Percentiles rank a stretch among this genome's conserved stretches.
These are phyloP conservation scores for Barnettozyma vustinii DNA, from an alignment of 805 yeast species.

Conservation along the genomic window DNA sequence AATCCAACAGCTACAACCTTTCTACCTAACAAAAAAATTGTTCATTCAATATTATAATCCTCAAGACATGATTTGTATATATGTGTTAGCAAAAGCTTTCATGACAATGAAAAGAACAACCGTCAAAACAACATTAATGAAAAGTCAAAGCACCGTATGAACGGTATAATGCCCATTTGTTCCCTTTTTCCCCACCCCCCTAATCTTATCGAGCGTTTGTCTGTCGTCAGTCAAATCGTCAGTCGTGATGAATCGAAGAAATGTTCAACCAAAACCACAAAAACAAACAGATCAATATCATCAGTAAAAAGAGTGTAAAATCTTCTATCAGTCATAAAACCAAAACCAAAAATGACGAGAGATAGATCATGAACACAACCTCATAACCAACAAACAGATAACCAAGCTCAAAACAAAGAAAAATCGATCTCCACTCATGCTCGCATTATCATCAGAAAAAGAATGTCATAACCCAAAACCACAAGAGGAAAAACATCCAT, in stretches of 20 bases:
- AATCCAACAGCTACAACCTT: constrained; percentile 29
- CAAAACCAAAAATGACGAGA: neutral
- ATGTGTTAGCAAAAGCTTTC: neutral
- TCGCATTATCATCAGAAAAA: neutral
- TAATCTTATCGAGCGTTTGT: neutral
- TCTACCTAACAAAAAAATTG: constrained; percentile 4
- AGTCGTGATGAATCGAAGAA: neutral
- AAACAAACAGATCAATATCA: neutral
- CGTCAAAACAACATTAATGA: neutral
- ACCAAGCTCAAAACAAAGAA: neutral
- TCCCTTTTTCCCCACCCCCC: neutral
- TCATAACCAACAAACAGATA: neutral
- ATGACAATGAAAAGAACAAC: constrained; percentile 1
- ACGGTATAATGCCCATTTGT: neutral
- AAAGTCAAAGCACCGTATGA: neutral
- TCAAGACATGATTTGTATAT: constrained; percentile 3
- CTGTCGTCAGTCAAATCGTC: no score
- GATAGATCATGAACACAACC: neutral
- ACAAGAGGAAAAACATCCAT: neutral
- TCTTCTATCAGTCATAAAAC: neutral
- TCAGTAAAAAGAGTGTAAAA: neutral
- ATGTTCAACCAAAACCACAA: neutral
- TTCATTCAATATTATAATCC: constrained; percentile 6
- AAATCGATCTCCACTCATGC: neutral
- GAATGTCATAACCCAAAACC: neutral